Evolutionary conservation across 169 alveolate species (phyloP).

Genomic region (Eimeria falciformis): DNA sequence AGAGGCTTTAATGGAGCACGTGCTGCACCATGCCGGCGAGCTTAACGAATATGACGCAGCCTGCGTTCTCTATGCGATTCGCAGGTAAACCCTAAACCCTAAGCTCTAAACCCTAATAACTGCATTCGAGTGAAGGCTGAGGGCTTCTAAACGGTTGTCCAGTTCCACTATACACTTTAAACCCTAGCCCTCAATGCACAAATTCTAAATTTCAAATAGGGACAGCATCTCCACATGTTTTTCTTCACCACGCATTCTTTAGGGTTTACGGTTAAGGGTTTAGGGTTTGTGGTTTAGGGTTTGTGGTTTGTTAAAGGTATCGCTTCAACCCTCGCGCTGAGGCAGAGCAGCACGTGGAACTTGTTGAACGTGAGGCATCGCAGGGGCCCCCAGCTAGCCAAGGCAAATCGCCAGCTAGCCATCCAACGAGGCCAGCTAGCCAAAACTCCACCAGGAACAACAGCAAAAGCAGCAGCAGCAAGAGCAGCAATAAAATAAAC

Average conservation of each 20-base stretch:
- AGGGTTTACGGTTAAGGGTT: slow-evolving; percentile 29
- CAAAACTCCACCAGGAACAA: not conserved
- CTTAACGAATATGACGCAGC: slow-evolving; percentile 51
- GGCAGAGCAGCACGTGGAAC: slow-evolving; percentile 25
- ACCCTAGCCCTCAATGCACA: no score
- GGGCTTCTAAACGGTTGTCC: no score
- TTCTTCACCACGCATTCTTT: no score
- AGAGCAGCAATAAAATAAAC: slow-evolving; percentile 25
- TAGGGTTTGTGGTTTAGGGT: slow-evolving; percentile 29
- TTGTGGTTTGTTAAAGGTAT: slow-evolving; percentile 28
- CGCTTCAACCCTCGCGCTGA: slow-evolving; percentile 38
- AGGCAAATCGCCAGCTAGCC: no score
- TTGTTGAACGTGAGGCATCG: not conserved
- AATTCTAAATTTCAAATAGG: no score
- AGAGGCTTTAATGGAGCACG: slow-evolving; percentile 58
- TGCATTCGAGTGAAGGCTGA: no score
- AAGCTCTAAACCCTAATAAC: slow-evolving; percentile 18
- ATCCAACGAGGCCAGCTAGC: no score
- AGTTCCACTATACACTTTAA: no score
- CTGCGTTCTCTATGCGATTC: slow-evolving; percentile 26
- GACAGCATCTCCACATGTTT: no score
- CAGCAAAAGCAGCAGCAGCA: slow-evolving; percentile 36
- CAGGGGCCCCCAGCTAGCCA: not conserved
- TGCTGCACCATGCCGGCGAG: slow-evolving; percentile 48
- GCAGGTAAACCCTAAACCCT: slow-evolving; percentile 46